These are phyloP conservation scores for Cystoisospora suis DNA, from an alignment of 169 alveolate genomes.

Conservation along the genomic window DNA sequence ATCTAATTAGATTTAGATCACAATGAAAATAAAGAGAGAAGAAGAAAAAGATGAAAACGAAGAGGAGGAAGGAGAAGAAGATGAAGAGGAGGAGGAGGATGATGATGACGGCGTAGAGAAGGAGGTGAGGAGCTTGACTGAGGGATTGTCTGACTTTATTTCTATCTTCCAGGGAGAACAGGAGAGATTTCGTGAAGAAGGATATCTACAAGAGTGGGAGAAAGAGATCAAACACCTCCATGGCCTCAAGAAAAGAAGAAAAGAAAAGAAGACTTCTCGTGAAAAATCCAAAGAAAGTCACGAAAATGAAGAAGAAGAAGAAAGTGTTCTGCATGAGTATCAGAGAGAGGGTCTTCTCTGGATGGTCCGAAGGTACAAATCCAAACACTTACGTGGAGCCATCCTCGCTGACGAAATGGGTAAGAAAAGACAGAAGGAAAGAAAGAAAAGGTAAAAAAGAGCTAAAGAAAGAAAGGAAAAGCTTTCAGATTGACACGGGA, in stretches of 20 bases:
- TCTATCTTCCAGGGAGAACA: not conserved
- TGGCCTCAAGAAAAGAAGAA: not conserved
- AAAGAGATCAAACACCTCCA: not conserved
- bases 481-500: not conserved
- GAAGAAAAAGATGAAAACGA: not conserved
- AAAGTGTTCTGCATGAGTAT: conserved; percentile 8
- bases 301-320: not conserved
- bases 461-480: not conserved
- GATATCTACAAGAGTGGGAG: not conserved
- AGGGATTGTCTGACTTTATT: not conserved
- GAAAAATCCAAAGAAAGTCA: not conserved
- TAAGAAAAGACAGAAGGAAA: no score
- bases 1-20: no score
- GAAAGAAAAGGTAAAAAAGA: no score
- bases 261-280: not conserved
- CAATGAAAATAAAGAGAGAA: no score
- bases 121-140: not conserved
- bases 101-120: not conserved
- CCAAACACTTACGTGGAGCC: not conserved
- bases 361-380: not conserved
- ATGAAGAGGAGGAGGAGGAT: not conserved
- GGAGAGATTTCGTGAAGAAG: not conserved
- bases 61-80: not conserved
- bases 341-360: conserved; percentile 32
- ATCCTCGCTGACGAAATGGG: conserved; percentile 62